phyloP scores from a whole-genome alignment of 805 yeast species.

The Spathaspora sp. region DNA sequence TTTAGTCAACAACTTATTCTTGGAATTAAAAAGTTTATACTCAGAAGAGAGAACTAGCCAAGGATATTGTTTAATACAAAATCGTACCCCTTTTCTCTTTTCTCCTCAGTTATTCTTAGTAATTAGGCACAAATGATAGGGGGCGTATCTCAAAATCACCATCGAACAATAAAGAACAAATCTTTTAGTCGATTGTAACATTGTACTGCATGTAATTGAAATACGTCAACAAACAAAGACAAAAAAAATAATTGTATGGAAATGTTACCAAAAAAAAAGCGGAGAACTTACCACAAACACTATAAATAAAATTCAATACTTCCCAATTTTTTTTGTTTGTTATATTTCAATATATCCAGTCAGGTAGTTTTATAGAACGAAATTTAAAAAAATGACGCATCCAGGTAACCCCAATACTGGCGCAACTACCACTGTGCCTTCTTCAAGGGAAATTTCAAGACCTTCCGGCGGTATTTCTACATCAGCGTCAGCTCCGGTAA shows the following conservation, averaged over 20 bases:
- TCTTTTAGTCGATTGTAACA: not conserved
- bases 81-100: not conserved
- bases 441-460: not conserved
- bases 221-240: not conserved
- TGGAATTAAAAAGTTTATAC: not conserved
- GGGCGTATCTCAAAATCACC: not conserved
- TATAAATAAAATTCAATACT: not conserved
- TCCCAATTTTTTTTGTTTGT: not conserved
- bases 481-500: not conserved
- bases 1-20: not conserved
- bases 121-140: not conserved
- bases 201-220: not conserved
- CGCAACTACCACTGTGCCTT: not conserved
- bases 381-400: not conserved
- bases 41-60: not conserved
- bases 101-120: not conserved
- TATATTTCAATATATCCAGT: not conserved
- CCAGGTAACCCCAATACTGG: not conserved
- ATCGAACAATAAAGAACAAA: not conserved
- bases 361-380: not conserved
- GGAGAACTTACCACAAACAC: not conserved
- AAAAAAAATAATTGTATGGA: not conserved
- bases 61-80: not conserved
- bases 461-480: not conserved
- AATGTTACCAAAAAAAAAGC: not conserved